Conservation (phyloP, 139 green algal genomes). For the Closterium sp. region DNA sequence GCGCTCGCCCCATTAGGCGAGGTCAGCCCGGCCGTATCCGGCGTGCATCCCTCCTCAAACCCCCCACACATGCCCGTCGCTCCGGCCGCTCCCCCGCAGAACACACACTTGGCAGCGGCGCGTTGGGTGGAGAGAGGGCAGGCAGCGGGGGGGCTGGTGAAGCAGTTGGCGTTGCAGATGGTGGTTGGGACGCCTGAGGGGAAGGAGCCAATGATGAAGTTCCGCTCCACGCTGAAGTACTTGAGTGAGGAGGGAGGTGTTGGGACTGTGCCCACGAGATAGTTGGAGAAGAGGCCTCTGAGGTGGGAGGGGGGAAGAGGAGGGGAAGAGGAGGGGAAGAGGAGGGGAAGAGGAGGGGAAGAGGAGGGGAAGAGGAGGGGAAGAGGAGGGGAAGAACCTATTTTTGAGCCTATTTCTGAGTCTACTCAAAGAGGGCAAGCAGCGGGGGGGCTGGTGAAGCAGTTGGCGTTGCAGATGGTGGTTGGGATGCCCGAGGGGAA, state of each 20-base stretch:
- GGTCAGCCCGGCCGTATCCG: too few species aligned
- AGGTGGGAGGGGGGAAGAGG: neutral
- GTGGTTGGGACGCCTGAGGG: neutral
- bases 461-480: neutral
- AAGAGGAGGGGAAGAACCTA: neutral
- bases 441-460: neutral
- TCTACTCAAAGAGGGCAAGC: neutral
- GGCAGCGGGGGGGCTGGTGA: neutral
- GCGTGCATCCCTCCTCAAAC: neutral
- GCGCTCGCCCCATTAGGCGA: too few species aligned
- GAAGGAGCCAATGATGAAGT: neutral
- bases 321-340: neutral
- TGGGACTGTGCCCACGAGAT: neutral
- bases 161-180: neutral
- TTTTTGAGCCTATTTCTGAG: too few species aligned
- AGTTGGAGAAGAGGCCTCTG: neutral
- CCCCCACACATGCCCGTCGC: neutral
- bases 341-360: too few species aligned
- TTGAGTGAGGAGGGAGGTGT: neutral
- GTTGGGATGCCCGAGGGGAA: neutral
- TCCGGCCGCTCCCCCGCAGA: neutral
- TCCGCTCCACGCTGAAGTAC: neutral
- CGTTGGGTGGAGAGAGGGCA: neutral
- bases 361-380: neutral
- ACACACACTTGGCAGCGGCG: neutral